Conservation (phyloP, 2,329 filamentous ascomycete genomes). For the Colletotrichum nymphaeae region DNA sequence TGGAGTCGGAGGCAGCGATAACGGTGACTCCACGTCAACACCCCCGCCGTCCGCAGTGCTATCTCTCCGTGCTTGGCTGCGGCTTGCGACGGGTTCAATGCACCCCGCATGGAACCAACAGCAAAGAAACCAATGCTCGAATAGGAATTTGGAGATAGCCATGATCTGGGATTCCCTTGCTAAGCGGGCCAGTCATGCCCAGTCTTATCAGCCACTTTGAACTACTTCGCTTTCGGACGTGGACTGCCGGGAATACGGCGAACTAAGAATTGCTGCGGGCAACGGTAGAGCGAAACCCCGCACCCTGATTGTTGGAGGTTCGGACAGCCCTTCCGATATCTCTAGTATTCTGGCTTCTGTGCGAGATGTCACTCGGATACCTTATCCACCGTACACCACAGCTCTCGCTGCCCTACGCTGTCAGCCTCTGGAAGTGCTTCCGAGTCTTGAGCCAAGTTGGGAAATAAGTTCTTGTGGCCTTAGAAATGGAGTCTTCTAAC, state of each 20-base stretch:
- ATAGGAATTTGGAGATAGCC: slow-evolving; percentile 15
- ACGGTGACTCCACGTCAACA: background rate
- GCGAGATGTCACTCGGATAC: background rate
- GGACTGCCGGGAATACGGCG: background rate
- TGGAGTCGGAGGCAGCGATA: background rate
- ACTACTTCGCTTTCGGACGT: background rate
- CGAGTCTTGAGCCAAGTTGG: background rate
- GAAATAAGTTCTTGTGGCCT: background rate
- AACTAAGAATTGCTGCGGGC: background rate
- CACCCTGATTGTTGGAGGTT: background rate
- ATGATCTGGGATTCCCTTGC: slow-evolving; percentile 3
- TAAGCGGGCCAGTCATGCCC: slow-evolving; percentile 27
- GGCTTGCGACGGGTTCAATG: background rate
- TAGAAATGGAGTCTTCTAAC: slow-evolving; percentile 22
- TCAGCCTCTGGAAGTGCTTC: background rate
- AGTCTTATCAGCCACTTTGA: slow-evolving; percentile 19
- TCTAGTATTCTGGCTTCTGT: background rate
- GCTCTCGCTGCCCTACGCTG: background rate
- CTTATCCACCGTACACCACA: background rate
- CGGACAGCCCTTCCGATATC: slow-evolving; percentile 4
- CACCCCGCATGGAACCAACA: slow-evolving; percentile 19
- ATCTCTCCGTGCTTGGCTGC: background rate
- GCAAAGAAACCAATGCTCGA: slow-evolving; percentile 2
- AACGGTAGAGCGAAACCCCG: slow-evolving; percentile 3
- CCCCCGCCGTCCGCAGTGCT: background rate